These are phyloP conservation scores for Phytophthora idaei DNA, from an alignment of 352 stramenopile species.

Conservation along the genomic window DNA sequence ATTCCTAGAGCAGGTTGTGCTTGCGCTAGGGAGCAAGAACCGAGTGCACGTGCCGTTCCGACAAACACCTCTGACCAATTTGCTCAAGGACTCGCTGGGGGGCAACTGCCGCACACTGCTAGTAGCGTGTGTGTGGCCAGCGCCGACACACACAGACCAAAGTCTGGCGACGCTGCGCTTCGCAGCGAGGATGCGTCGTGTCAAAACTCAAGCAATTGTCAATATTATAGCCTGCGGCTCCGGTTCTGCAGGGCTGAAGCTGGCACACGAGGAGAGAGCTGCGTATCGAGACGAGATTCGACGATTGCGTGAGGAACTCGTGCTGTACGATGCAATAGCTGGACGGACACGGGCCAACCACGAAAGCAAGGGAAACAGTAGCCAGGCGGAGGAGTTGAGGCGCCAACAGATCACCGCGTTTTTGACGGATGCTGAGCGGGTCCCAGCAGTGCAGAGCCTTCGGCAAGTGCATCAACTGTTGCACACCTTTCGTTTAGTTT, in stretches of 20 bases:
- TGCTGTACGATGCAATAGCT: constrained; percentile 66
- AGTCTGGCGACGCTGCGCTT: constrained; percentile 92
- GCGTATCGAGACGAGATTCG: constrained; percentile 56
- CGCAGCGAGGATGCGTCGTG: constrained; percentile 85
- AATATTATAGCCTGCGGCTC: constrained; percentile 45
- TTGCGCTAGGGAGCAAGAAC: constrained; percentile 90
- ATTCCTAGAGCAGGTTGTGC: constrained; percentile 88
- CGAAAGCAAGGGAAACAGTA: constrained; percentile 25
- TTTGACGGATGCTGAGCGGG: constrained; percentile 35
- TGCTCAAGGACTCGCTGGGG: constrained; percentile 89
- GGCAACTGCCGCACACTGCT: constrained; percentile 85
- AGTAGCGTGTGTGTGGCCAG: constrained; percentile 87
- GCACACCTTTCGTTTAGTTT: constrained; percentile 47
- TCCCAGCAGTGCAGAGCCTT: constrained; percentile 49
- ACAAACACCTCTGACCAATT: constrained; percentile 92
- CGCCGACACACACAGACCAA: constrained; percentile 74
- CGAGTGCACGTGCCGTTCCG: constrained; percentile 91
- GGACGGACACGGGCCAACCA: constrained; percentile 45
- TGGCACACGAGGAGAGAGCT: constrained; percentile 24
- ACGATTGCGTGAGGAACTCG: constrained; percentile 59
- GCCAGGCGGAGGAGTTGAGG: constrained; percentile 31
- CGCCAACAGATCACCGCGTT: constrained; percentile 36
- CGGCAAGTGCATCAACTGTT: constrained; percentile 56
- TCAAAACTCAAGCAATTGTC: constrained; percentile 78
- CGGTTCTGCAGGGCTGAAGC: constrained; percentile 15